Evolutionary conservation across 176 grass and related monocot species (phyloP).

Genomic region (Oryza meyeriana): DNA sequence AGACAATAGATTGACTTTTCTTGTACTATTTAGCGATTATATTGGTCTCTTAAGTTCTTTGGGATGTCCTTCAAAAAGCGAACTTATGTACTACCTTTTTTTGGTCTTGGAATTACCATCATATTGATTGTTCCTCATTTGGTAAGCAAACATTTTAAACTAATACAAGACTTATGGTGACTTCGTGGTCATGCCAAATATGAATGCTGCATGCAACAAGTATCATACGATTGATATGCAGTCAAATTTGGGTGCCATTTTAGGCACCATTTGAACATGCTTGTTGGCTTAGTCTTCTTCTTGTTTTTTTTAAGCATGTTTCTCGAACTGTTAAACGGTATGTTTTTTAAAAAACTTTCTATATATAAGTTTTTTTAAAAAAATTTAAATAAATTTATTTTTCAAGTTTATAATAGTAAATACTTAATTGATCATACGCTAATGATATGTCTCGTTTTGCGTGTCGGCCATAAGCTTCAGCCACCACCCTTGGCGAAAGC

Average conservation of each 20-base stretch:
- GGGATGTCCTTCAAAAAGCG: neutral
- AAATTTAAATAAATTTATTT: too few relatives aligned
- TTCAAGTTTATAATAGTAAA: too few relatives aligned
- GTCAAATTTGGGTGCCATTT: neutral
- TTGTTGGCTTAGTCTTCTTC: too few relatives aligned
- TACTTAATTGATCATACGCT: too few relatives aligned
- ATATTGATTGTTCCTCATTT: neutral
- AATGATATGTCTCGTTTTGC: too few relatives aligned
- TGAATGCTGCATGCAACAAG: neutral
- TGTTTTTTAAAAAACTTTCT: too few relatives aligned
- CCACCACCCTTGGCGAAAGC: too few relatives aligned
- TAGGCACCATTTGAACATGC: too few relatives aligned
- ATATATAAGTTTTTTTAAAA: too few relatives aligned
- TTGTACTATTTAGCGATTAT: neutral
- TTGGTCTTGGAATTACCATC: neutral
- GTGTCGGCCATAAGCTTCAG: too few relatives aligned
- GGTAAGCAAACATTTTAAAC: neutral
- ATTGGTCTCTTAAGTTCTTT: neutral
- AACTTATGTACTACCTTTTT: neutral
- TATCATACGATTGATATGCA: neutral
- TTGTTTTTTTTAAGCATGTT: too few relatives aligned
- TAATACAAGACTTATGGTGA: neutral
- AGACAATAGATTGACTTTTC: neutral
- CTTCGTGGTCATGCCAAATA: neutral
- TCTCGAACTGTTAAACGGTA: too few relatives aligned